Evolutionary conservation across 257 asterid genomes (phyloP).

Genomic region (Solanum pimpinellifolium): DNA sequence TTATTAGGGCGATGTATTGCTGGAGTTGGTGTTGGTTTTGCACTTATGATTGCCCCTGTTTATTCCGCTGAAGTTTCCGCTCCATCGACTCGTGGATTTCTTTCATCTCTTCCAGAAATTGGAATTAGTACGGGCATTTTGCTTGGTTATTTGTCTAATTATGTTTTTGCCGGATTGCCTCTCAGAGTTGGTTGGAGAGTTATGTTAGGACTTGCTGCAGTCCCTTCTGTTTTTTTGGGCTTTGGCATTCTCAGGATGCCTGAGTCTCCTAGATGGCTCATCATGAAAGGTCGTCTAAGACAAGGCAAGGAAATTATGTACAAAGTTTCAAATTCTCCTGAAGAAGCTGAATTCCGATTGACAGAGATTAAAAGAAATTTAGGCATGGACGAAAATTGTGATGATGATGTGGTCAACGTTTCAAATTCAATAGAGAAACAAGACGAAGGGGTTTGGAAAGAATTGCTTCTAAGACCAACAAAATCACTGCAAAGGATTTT

Average conservation of each 20-base stretch:
- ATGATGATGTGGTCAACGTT: constrained; percentile 22
- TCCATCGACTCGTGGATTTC: constrained; percentile 49
- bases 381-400: constrained; percentile 35
- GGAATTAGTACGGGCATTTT: constrained; percentile 58
- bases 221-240: constrained; percentile 48
- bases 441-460: constrained; percentile 29
- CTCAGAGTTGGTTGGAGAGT: constrained; percentile 49
- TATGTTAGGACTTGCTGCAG: constrained; percentile 65
- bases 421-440: neutral
- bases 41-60: constrained; percentile 83
- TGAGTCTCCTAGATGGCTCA: constrained; percentile 77
- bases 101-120: constrained; percentile 57
- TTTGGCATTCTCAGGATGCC: constrained; percentile 51
- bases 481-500: constrained; percentile 43
- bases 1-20: constrained; percentile 49
- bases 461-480: constrained; percentile 28
- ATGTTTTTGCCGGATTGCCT: constrained; percentile 22
- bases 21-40: constrained; percentile 76
- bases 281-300: constrained; percentile 38
- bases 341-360: constrained; percentile 45
- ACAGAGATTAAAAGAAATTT: constrained; percentile 31
- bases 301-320: constrained; percentile 44
- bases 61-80: constrained; percentile 69
- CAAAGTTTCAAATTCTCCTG: constrained; percentile 28
- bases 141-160: constrained; percentile 55